Base-by-base conservation (phyloP, 768 basidiomycete species). In the Tulasnella sp. region DNA sequence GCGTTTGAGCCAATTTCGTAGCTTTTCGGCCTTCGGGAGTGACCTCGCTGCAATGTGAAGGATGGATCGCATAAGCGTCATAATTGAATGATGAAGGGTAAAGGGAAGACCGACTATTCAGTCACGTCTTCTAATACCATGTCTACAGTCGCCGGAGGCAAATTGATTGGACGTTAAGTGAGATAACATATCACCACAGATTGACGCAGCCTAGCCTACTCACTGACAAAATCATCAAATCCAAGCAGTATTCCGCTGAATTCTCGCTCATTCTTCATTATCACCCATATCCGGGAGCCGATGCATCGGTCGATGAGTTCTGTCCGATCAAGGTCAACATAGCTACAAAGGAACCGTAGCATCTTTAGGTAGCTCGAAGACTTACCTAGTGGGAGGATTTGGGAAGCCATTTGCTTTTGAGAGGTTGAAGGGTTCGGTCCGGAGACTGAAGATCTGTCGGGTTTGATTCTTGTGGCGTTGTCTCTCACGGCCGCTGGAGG, bases 171-270 rank as follows among this genome's bases (percentile, higher is more conserved):
- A 44, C 18, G 39, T 57, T 35, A 72, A 46, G 1, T 26, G 16
- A 67, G 5, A 46, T 32, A 71, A 32, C 13, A 23, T 44, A 46
- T 18, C 7, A n/a, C 40, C 2, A 40, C 23, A 46, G 42, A 71
- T 29, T 18, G 23, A 5, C 69, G 51, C 44, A 10, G 18, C n/a
- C 42, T 15, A 18, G 37, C 15, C 3, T 23, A 96, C 97, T 89
- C 84, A 98, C 97, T 99, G 84, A 99, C 97, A 84, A 97, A 99
- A 85, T 99, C 97, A 83, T 99, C 97, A 82, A 99, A 99, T 2
- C 97, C 97, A 44, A 97, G 88, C 57, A 99, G 87, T 3, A 91
- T 98, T 15, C 97, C 97, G 32, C 93, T 94, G 85, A 98, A 99
- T 86, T 99, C 97, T 70, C 95, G 92, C 80, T 99, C 96, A 81